These are phyloP conservation scores for Pleurotus ostreatus DNA, from an alignment of 768 basidiomycete species.

Conservation along the genomic window DNA sequence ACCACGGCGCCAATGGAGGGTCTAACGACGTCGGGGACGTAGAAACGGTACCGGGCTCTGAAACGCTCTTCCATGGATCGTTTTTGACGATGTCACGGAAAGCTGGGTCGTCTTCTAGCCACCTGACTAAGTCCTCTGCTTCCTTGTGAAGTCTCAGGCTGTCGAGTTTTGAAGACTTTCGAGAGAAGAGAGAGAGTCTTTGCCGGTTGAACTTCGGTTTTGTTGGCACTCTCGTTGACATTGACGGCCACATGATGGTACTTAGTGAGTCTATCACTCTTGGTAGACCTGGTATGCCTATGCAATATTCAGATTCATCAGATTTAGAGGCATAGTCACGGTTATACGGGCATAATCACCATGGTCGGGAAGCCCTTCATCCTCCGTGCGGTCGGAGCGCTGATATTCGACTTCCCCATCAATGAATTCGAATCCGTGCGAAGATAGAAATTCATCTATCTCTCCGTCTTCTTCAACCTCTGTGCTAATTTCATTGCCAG, in stretches of 20 bases:
- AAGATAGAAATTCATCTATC: constrained; percentile 63
- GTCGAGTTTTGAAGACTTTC: constrained; percentile 6
- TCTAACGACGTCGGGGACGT: constrained; percentile 22
- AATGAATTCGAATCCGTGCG: constrained; percentile 75
- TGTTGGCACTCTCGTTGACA: constrained; percentile 39
- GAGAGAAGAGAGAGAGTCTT: constrained; percentile 25
- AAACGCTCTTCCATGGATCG: constrained; percentile 38
- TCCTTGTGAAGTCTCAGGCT: constrained; percentile 40
- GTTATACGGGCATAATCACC: constrained; percentile 16
- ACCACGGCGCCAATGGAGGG: constrained; percentile 9
- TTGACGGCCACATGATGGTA: constrained; percentile 87
- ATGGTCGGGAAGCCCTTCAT: constrained; percentile 16
- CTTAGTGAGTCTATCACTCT: constrained; percentile 77
- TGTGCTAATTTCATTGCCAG: constrained; percentile 19
- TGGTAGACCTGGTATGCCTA: constrained; percentile 51
- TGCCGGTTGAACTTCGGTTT: constrained; percentile 19
- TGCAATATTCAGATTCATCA: neutral
- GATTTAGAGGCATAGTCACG: too few species aligned
- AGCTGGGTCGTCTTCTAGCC: constrained; percentile 53
- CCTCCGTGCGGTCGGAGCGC: constrained; percentile 6
- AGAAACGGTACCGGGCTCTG: constrained; percentile 22
- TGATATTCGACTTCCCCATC: constrained; percentile 29
- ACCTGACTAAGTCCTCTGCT: constrained; percentile 55
- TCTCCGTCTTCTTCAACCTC: constrained; percentile 46
- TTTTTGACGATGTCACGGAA: constrained; percentile 18